Conservation (phyloP, 257 asterid species). For the Scutellaria minor region DNA sequence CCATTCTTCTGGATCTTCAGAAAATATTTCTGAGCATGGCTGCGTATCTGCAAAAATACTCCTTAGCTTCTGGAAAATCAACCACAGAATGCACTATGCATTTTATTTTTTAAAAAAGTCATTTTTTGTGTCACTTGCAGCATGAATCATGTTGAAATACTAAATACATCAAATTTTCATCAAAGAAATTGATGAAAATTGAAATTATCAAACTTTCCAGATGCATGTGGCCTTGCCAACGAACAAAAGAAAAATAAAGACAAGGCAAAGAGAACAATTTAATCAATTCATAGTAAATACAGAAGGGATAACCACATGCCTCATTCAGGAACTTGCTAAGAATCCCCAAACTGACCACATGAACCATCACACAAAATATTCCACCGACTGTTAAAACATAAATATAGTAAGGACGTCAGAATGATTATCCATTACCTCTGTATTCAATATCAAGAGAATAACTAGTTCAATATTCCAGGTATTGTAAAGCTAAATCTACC, state of each 20-base stretch:
- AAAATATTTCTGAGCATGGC: slow-evolving; percentile 96
- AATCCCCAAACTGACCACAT: slow-evolving; percentile 33
- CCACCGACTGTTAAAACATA: slow-evolving; percentile 28
- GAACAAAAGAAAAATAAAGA: background rate
- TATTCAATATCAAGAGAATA: slow-evolving; percentile 15
- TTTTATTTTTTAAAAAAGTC: background rate
- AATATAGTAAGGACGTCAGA: background rate
- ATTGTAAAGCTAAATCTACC: background rate
- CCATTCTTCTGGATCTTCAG: slow-evolving; percentile 90
- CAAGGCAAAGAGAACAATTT: slow-evolving; percentile 9
- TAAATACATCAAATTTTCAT: background rate
- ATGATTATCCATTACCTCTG: slow-evolving; percentile 2
- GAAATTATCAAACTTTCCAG: background rate
- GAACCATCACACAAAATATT: slow-evolving; percentile 24
- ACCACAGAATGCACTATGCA: slow-evolving; percentile 25
- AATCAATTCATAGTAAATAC: background rate
- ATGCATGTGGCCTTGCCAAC: background rate
- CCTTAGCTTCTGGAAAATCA: slow-evolving; percentile 23
- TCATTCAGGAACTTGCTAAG: slow-evolving; percentile 21
- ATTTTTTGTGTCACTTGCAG: slow-evolving; percentile 5
- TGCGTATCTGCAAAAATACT: slow-evolving; percentile 75
- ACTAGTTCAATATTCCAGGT: slow-evolving; percentile 6
- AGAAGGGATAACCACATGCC: slow-evolving; percentile 36
- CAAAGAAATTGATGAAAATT: background rate
- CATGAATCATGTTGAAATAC: background rate